Base-by-base conservation (phyloP, 257 asterid species). In the Solanum sejunctum region DNA sequence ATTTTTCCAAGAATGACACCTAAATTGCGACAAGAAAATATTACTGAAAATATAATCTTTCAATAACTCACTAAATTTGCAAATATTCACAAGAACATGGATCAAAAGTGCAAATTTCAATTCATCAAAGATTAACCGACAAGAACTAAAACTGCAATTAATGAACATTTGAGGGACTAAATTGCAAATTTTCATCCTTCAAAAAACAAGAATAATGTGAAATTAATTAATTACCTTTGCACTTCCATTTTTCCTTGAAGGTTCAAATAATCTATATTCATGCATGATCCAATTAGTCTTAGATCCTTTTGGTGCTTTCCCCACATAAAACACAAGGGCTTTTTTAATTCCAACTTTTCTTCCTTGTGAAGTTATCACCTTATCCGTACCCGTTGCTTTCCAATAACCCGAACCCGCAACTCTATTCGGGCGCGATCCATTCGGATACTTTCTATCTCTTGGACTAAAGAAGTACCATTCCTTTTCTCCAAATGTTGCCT, bases 281-380 rank as follows among this genome's bases (percentile, higher is more conserved):
- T 95, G 98, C 98, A 95, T 95, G 83, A 95, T 95, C 98, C 98
- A 95, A 61, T 95, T 94, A 0, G 98, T 95, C 51, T 95, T 95
- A 15, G 93, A 91, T 51, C 98, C 98, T 87, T 94, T 95, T 0
- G 98, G 98, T 10, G 98, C 98, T 88, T 95, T 95, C 3, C 98
- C 98, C 10, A 94, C 86, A 83, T 95, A 95, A 78, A 95, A 95
- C 67, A 95, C 98, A 0, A 95, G 95, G 2, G 98, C 98, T 78
- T 95, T 95, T 75, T 95, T 95, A 5, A 95, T 94, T 10, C 98
- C 98, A 78, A 95, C 98, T 86, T 90, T 93, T 12, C 95, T 85
- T 5, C 98, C 98, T 51, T 92, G 88, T 0, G 93, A 89, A 0
- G 81, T 90, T 67, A 94, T 94, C 0, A 92, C 58, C 86, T 94